These are phyloP conservation scores for Arthrobotrys conoides DNA, from an alignment of 2,329 filamentous ascomycete genomes.

Conservation along the genomic window DNA sequence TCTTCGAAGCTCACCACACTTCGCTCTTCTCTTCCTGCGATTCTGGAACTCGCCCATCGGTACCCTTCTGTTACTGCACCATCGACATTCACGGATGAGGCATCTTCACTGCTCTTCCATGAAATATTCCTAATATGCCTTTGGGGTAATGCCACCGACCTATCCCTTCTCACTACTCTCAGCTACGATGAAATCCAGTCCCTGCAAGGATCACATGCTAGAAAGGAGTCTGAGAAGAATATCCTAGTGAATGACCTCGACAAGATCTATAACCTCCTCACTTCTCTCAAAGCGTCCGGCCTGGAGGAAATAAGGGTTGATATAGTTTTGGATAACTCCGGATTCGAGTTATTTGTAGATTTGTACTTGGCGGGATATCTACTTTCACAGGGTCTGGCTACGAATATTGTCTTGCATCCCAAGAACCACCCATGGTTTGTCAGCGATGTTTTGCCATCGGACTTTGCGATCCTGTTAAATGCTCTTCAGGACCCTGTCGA, in stretches of 20 bases:
- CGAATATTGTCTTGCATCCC: slow-evolving; percentile 87
- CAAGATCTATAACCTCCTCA: slow-evolving; percentile 78
- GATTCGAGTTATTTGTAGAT: slow-evolving; percentile 97
- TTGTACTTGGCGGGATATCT: slow-evolving; percentile 92
- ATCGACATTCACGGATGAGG: slow-evolving; percentile 70
- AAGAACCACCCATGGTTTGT: slow-evolving; percentile 99
- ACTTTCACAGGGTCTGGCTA: slow-evolving; percentile 85
- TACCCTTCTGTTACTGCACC: slow-evolving; percentile 76
- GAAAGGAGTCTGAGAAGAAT: slow-evolving; percentile 89
- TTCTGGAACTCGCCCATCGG: slow-evolving; percentile 83
- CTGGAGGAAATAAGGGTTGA: slow-evolving; percentile 82
- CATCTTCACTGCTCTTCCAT: slow-evolving; percentile 83
- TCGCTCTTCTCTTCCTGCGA: slow-evolving; percentile 88
- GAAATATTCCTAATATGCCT: slow-evolving; percentile 98
- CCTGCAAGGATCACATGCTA: slow-evolving; percentile 87
- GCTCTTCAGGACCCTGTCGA: slow-evolving; percentile 81
- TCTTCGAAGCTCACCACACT: slow-evolving; percentile 93
- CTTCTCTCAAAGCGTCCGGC: slow-evolving; percentile 76
- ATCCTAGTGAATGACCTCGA: slow-evolving; percentile 89
- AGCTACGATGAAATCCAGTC: slow-evolving; percentile 98
- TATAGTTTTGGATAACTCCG: slow-evolving; percentile 95
- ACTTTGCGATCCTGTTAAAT: slow-evolving; percentile 85
- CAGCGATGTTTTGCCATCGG: slow-evolving; percentile 88
- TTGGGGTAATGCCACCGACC: slow-evolving; percentile 96
- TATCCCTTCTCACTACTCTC: slow-evolving; percentile 89